Percentiles rank a stretch among this genome's conserved stretches.
Evolutionary conservation across 2,329 filamentous ascomycete genomes (phyloP).

Genomic region (Aspergillus calidoustus): DNA sequence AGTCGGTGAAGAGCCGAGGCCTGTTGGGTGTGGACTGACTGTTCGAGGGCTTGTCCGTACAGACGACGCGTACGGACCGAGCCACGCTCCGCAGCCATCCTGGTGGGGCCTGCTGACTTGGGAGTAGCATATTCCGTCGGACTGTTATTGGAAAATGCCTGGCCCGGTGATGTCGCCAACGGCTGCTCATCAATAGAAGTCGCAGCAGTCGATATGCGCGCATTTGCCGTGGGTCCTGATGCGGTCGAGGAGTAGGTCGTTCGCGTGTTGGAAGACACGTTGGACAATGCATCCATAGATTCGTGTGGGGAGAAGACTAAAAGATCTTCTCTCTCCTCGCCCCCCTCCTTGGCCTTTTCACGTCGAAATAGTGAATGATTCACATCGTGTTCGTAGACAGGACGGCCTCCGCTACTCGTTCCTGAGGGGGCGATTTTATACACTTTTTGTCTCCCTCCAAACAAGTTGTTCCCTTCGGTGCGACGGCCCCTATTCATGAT

Average conservation of each 20-base stretch:
- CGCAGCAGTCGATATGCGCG: slow-evolving; percentile 81
- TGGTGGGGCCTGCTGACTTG: slow-evolving; percentile 34
- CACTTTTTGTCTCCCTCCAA: slow-evolving; percentile 94
- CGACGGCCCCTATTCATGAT: slow-evolving; percentile 86
- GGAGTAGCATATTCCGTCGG: slow-evolving; percentile 28
- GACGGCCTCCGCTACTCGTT: slow-evolving; percentile 56
- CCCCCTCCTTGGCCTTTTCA: slow-evolving; percentile 62
- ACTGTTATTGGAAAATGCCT: slow-evolving; percentile 20
- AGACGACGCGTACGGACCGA: slow-evolving; percentile 74
- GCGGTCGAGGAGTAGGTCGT: slow-evolving; percentile 85
- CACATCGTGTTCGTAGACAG: slow-evolving; percentile 86
- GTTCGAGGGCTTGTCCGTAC: slow-evolving; percentile 81
- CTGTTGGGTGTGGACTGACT: slow-evolving; percentile 81
- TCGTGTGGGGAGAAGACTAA: slow-evolving; percentile 43
- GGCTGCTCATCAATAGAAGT: slow-evolving; percentile 82
- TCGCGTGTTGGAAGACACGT: slow-evolving; percentile 73
- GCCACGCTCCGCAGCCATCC: slow-evolving; percentile 61
- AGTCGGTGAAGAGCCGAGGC: slow-evolving; percentile 75
- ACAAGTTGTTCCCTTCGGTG: slow-evolving; percentile 87
- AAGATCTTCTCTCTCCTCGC: slow-evolving; percentile 58
- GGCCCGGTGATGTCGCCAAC: slow-evolving; percentile 34
- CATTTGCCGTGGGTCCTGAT: slow-evolving; percentile 69
- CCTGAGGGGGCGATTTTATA: slow-evolving; percentile 73
- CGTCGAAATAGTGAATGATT: slow-evolving; percentile 78
- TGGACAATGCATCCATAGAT: slow-evolving; percentile 54